phyloP scores from a whole-genome alignment of 148 eudicot genomes.

The Vaccinium macrocarpon region DNA sequence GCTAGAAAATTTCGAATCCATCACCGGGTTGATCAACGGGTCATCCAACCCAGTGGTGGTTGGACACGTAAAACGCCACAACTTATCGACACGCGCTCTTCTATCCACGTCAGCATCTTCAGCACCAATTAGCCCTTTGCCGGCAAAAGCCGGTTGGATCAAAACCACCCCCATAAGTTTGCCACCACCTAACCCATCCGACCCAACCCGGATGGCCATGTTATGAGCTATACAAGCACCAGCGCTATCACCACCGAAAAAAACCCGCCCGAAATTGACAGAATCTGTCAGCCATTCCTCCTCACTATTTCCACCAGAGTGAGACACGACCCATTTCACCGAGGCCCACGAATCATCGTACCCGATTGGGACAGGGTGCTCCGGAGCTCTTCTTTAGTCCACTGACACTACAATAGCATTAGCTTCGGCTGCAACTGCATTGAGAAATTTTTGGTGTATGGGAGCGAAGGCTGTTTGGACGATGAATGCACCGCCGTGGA shows the following conservation, averaged over 20 bases:
- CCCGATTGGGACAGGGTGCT: constrained; percentile 41
- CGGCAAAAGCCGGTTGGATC: constrained; percentile 38
- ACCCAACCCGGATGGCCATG: constrained; percentile 31
- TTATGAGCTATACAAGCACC: constrained; percentile 56
- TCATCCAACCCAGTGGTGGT: constrained; percentile 19
- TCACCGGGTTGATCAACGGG: constrained; percentile 27
- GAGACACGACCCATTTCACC: constrained; percentile 45
- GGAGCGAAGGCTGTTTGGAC: constrained; percentile 32
- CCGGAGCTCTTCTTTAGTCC: constrained; percentile 58
- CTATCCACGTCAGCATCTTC: neutral
- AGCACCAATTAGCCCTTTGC: neutral
- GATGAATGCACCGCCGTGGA: constrained; percentile 53
- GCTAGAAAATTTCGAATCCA: constrained; percentile 13
- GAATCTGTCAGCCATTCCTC: constrained; percentile 46
- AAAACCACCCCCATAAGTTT: constrained; percentile 26
- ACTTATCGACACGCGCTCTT: neutral
- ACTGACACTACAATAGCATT: constrained; percentile 34
- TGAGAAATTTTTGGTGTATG: constrained; percentile 16
- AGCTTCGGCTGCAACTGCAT: constrained; percentile 24
- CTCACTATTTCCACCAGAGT: constrained; percentile 19
- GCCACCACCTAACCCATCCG: neutral
- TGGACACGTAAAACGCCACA: constrained; percentile 7
- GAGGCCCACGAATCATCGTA: constrained; percentile 53
- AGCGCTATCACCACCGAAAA: constrained; percentile 47
- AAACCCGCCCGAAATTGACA: constrained; percentile 30